Conservation (phyloP, 2,329 filamentous ascomycete species). For the Pseudogymnoascus sp. region DNA sequence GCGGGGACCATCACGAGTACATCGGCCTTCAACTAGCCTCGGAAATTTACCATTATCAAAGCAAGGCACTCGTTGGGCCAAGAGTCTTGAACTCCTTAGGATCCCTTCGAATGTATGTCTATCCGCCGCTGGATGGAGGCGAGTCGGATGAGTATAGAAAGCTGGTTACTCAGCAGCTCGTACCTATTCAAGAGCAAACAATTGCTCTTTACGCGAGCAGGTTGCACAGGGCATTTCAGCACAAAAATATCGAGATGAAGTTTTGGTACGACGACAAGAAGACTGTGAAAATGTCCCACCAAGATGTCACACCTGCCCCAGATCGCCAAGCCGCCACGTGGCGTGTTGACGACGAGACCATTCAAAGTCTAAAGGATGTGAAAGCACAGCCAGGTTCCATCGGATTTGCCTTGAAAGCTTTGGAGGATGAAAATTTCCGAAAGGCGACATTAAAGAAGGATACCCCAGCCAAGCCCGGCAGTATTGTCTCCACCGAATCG, state of each 20-base stretch:
- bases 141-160: constrained; percentile 73
- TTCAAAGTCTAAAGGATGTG: constrained; percentile 36
- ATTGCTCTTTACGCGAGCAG: constrained; percentile 72
- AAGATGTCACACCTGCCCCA: constrained; percentile 43
- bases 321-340: constrained; percentile 52
- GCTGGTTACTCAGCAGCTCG: constrained; percentile 68
- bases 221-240: constrained; percentile 76
- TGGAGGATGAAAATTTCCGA: constrained; percentile 65
- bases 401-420: constrained; percentile 57
- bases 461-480: constrained; percentile 29
- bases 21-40: constrained; percentile 84
- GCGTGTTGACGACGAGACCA: constrained; percentile 60
- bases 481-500: constrained; percentile 59
- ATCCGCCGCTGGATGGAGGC: constrained; percentile 80
- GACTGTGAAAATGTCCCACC: constrained; percentile 62
- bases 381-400: constrained; percentile 43
- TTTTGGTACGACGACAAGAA: constrained; percentile 78
- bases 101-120: constrained; percentile 68
- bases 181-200: constrained; percentile 68
- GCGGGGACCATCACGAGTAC: constrained; percentile 81
- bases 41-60: constrained; percentile 86
- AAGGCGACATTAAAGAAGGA: constrained; percentile 60
- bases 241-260: constrained; percentile 68
- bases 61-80: constrained; percentile 71
- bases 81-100: constrained; percentile 77